Base-by-base conservation (phyloP, 371 early-diverging fungal species). In the Mucor piriformis region DNA sequence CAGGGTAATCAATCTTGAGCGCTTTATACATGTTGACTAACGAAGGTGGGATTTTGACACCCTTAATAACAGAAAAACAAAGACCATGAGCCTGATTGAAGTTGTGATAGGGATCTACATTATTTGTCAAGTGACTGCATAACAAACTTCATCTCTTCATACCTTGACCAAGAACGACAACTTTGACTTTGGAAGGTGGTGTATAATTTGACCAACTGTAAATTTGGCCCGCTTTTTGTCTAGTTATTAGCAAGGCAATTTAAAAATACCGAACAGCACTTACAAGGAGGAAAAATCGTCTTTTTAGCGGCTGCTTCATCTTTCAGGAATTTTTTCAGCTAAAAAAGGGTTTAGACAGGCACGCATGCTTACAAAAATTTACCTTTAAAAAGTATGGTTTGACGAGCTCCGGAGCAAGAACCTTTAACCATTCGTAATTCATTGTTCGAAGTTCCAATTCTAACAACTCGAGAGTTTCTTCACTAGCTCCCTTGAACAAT, bases 51-150 rank as follows among this genome's bases (percentile, higher is more conserved):
- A 76, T 64, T 6, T 63, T 66, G 1, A 92, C 87, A 3, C 91
- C 92, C 46, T 86, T 84, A 20, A 81, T 74, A 32, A 99, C 99
- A 59, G 90, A 90, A 71, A 95, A 95, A 61, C 91, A 91, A 40
- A 95, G 72, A 3, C 95, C 99, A 68, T 92, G 96, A 3, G 99
- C 99, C 71, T 99, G 98, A 40, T 84, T 83, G 10, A 72, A 76
- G 15, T 90, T 88, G 69, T 99, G 99, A 76, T 99, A 99, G 20
- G 99, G 99, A 79, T 99, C 99, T 87, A 53, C 7, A 8, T 13
- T 16, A 6, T 40, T 8, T 35, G 16, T 47, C 35, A 10, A 21
- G 49, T 8, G 2, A 20, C 18, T 16, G 2, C 66, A 67, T 20
- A 63, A 68, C 24, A 73, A 1, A 25, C 15, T 25, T 13, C 25